Percentiles rank a stretch among this genome's conserved stretches.
Evolutionary conservation across 257 asterid genomes (phyloP).

Genomic region (Buddleja alternifolia): DNA sequence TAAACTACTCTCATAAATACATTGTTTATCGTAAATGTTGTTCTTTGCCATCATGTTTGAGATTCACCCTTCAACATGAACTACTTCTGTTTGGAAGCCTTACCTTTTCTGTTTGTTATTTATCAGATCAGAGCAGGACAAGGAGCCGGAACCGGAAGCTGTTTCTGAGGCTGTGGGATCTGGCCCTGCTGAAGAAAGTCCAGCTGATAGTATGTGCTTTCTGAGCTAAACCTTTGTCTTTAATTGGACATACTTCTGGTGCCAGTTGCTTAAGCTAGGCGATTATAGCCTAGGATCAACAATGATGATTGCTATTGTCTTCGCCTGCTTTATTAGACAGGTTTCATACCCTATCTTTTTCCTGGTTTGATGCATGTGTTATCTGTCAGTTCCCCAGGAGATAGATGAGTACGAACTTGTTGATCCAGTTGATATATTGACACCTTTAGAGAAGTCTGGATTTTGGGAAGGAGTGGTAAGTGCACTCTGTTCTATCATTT

Average conservation of each 20-base stretch:
- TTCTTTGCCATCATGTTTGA: slow-evolving; percentile 7
- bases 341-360: slow-evolving; percentile 17
- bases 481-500: slow-evolving; percentile 29
- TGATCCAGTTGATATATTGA: slow-evolving; percentile 96
- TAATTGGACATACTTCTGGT: slow-evolving; percentile 19
- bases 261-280: slow-evolving; percentile 24
- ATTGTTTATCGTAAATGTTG: not conserved
- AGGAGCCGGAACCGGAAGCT: slow-evolving; percentile 87
- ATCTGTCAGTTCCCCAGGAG: slow-evolving; percentile 83
- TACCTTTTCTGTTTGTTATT: slow-evolving; percentile 20
- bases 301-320: slow-evolving; percentile 17
- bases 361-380: slow-evolving; percentile 39
- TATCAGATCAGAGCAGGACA: slow-evolving; percentile 97
- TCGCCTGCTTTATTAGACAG: slow-evolving; percentile 20
- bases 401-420: slow-evolving; percentile 97
- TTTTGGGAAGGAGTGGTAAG: slow-evolving; percentile 99
- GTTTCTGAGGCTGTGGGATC: slow-evolving; percentile 60
- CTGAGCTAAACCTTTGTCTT: slow-evolving; percentile 4
- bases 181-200: slow-evolving; percentile 76
- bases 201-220: slow-evolving; percentile 62
- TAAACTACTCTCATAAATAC: slow-evolving; percentile 7
- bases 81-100: not conserved
- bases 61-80: not conserved
- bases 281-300: slow-evolving; percentile 8
- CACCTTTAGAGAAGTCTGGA: slow-evolving; percentile 95